phyloP scores from a whole-genome alignment of 208 protist genomes.

The Acanthamoeba lenticulata region DNA sequence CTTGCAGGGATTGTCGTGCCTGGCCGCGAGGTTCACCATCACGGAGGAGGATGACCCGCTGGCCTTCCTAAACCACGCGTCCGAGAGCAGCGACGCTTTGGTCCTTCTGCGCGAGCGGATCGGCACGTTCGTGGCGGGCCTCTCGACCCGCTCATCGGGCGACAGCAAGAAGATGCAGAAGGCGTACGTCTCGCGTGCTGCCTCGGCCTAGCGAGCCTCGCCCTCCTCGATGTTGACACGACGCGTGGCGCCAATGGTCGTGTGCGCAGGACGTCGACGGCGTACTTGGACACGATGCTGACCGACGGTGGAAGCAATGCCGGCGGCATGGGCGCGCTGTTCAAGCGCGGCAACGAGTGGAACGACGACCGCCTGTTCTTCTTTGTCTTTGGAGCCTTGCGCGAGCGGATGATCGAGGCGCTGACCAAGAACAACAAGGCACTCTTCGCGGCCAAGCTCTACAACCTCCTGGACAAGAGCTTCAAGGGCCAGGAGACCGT shows the following conservation, averaged over 20 bases:
- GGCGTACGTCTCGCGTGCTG: not conserved
- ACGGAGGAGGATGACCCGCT: slow-evolving; percentile 36
- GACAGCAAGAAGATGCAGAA: not conserved
- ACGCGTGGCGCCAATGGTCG: not conserved
- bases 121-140: not conserved
- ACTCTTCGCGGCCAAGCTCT: slow-evolving; percentile 29
- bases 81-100: not conserved
- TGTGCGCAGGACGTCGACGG: not conserved
- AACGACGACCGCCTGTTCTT: slow-evolving; percentile 48
- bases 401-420: slow-evolving; percentile 24
- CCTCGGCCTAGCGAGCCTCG: too few relatives aligned
- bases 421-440: slow-evolving; percentile 44
- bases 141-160: not conserved
- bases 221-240: not conserved
- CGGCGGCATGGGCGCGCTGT: not conserved
- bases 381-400: not conserved
- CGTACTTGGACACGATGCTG: not conserved
- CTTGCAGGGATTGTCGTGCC: not conserved
- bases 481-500: slow-evolving; percentile 22
- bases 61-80: not conserved
- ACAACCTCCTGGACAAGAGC: slow-evolving; percentile 9
- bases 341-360: slow-evolving; percentile 52
- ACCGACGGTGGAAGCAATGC: too few relatives aligned
- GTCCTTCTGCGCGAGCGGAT: not conserved
- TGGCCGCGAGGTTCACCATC: not conserved